These are phyloP conservation scores for Parathielavia hyrcaniae DNA, from an alignment of 495 filamentous ascomycete genomes.

Conservation along the genomic window DNA sequence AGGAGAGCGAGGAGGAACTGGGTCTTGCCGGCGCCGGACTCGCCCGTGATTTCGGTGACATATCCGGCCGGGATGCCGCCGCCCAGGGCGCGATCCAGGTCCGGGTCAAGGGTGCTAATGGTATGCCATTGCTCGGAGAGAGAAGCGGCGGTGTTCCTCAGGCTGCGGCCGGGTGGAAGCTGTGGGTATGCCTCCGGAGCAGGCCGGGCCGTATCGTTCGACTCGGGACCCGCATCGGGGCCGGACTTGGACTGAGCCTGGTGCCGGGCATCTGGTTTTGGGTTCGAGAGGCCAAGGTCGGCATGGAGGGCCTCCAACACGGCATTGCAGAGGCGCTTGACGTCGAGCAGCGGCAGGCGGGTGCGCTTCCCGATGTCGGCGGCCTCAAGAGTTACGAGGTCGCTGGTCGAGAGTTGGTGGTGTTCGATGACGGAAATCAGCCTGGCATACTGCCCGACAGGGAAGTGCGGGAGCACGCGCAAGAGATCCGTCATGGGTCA, in stretches of 20 bases:
- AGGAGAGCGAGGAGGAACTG: slow-evolving; percentile 83
- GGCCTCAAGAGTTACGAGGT: slow-evolving; percentile 78
- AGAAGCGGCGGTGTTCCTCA: slow-evolving; percentile 37
- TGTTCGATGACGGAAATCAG: slow-evolving; percentile 77
- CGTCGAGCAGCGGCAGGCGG: slow-evolving; percentile 70
- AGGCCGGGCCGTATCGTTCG: slow-evolving; percentile 4
- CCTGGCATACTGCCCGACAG: slow-evolving; percentile 58
- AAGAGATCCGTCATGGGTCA: slow-evolving; percentile 78
- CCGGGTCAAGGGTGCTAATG: slow-evolving; percentile 75
- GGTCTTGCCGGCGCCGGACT: slow-evolving; percentile 94
- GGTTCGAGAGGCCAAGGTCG: slow-evolving; percentile 47
- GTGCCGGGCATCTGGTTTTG: background rate
- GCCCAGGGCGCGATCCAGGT: slow-evolving; percentile 65
- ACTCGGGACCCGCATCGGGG: slow-evolving; percentile 5
- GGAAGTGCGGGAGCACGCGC: slow-evolving; percentile 72
- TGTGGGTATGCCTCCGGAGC: background rate
- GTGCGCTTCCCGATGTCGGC: slow-evolving; percentile 82
- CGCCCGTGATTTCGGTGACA: slow-evolving; percentile 86
- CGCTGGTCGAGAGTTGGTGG: slow-evolving; percentile 65
- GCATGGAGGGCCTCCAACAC: slow-evolving; percentile 60
- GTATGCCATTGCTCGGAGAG: slow-evolving; percentile 45
- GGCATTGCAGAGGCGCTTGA: slow-evolving; percentile 60
- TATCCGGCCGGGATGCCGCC: slow-evolving; percentile 82
- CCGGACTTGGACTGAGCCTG: background rate
- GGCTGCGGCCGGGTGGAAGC: slow-evolving; percentile 15